phyloP scores from a whole-genome alignment of 768 basidiomycete species.

The Gloeophyllum trabeum region DNA sequence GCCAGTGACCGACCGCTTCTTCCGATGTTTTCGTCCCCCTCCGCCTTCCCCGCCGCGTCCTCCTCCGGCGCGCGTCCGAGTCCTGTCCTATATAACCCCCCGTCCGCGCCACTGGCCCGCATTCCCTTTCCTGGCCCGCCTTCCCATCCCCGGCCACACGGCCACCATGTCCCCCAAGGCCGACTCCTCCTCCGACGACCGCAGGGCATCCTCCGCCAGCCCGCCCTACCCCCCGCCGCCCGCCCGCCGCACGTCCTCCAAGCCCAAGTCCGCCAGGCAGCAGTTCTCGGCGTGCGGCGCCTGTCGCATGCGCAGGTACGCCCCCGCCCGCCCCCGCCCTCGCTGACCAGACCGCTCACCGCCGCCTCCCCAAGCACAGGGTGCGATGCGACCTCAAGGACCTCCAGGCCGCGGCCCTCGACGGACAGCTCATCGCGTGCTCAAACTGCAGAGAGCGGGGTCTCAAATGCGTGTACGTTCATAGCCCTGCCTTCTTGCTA shows the following conservation, averaged over 20 bases:
- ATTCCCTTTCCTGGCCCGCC: constrained; percentile 10
- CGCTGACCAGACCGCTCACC: constrained; percentile 1
- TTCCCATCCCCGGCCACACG: constrained; percentile 12
- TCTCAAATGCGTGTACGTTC: constrained; percentile 84
- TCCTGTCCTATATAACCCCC: not conserved
- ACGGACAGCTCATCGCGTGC: constrained; percentile 39
- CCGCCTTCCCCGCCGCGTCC: no score
- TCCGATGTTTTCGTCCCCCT: not conserved
- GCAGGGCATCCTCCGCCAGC: constrained; percentile 20
- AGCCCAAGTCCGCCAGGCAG: constrained; percentile 67
- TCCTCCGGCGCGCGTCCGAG: not conserved
- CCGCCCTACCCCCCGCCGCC: constrained; percentile 23
- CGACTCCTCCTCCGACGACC: constrained; percentile 6
- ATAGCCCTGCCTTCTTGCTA: not conserved
- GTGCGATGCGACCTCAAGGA: constrained; percentile 94
- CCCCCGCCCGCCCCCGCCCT: constrained; percentile 3
- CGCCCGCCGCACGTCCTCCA: constrained; percentile 18
- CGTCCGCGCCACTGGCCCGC: not conserved
- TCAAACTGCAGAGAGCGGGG: constrained; percentile 86
- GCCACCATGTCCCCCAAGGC: constrained; percentile 42
- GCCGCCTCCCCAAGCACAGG: constrained; percentile 23
- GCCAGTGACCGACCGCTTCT: no score
- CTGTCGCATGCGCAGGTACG: constrained; percentile 78
- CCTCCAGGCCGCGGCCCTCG: constrained; percentile 39
- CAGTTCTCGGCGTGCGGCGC: constrained; percentile 94